Percentiles rank a stretch among this genome's conserved stretches.
These are phyloP conservation scores for Ascochyta clinopodiicola DNA, from an alignment of 2,329 filamentous ascomycete genomes.

Conservation along the genomic window DNA sequence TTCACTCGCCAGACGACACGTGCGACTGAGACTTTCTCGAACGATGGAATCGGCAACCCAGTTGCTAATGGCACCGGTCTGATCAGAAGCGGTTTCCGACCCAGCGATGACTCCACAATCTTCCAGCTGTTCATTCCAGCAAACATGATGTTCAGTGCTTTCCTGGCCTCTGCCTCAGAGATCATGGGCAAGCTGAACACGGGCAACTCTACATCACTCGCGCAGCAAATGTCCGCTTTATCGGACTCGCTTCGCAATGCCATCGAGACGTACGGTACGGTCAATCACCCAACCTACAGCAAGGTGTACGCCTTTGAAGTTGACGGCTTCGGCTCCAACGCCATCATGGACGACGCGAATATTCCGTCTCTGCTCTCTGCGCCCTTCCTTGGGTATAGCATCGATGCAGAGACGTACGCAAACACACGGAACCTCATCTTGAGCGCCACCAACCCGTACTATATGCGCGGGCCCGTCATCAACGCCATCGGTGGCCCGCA, in stretches of 20 bases:
- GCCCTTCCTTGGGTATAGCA: constrained; percentile 67
- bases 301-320: constrained; percentile 58
- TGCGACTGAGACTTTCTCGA: constrained; percentile 58
- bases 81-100: constrained; percentile 58
- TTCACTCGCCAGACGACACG: constrained; percentile 53
- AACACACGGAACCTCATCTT: constrained; percentile 56
- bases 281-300: constrained; percentile 46
- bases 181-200: constrained; percentile 60
- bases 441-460: constrained; percentile 57
- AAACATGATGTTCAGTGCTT: constrained; percentile 76
- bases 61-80: constrained; percentile 57
- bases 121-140: constrained; percentile 58
- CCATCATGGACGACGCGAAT: constrained; percentile 76
- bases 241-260: constrained; percentile 54
- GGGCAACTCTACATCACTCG: constrained; percentile 57
- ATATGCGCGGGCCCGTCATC: constrained; percentile 57
- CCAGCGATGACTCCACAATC: constrained; percentile 59
- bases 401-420: constrained; percentile 52
- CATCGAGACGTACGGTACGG: constrained; percentile 55
- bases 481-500: constrained; percentile 59
- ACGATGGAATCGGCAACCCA: constrained; percentile 60
- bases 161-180: constrained; percentile 60
- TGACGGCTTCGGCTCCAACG: constrained; percentile 56
- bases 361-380: constrained; percentile 71
- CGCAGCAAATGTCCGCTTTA: constrained; percentile 63